Base-by-base conservation (phyloP, 495 filamentous ascomycete genomes). In the Talaromyces liani region DNA sequence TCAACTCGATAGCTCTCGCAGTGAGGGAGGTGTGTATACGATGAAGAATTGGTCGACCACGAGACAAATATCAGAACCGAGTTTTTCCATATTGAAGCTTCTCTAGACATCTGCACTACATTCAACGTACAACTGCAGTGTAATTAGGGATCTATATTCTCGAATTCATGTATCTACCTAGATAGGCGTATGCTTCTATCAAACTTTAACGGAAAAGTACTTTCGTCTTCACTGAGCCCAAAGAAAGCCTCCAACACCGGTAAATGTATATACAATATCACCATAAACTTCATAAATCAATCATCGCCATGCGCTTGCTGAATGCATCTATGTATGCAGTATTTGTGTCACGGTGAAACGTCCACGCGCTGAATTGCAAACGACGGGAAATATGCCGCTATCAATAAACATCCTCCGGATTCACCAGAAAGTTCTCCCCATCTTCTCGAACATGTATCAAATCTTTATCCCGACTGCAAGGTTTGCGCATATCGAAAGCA, bases 401-500 rank as follows among this genome's bases (percentile, higher is more conserved):
- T 84, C 77, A 92, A 84, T 88, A 96, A 33, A 97, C 91, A 75
- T 97, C 89, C 49, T 87, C 83, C 6, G 94, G 93, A 27, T 82
- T 78, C n/a, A 98, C 91, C 36, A 78, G 81, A 74, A 89, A 86
- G 58, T 88, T 80, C 77, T 95, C 89, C 25, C 94, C 94, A 66
- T 96, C 85, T 61, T 90, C 84, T 63, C 94, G 82, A 16, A 96
- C 81, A 75, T 93, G 88, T 73, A 89, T 81, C 56, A 81, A 75
- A 45, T 87, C 83, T 73, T 88, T 89, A 75, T 98, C 94, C 65
- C 92, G 82, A 74, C 82, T 89, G 75, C 93, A 86, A 55, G 91
- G 87, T 69, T 98, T 98, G 58, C 94, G 86, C 94, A 98, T 98
- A 73, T 98, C 88, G 71, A 89, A 97, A 14, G 94, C 94, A 79